phyloP scores from a whole-genome alignment of 345 rosid species.

The Corchorus capsularis region DNA sequence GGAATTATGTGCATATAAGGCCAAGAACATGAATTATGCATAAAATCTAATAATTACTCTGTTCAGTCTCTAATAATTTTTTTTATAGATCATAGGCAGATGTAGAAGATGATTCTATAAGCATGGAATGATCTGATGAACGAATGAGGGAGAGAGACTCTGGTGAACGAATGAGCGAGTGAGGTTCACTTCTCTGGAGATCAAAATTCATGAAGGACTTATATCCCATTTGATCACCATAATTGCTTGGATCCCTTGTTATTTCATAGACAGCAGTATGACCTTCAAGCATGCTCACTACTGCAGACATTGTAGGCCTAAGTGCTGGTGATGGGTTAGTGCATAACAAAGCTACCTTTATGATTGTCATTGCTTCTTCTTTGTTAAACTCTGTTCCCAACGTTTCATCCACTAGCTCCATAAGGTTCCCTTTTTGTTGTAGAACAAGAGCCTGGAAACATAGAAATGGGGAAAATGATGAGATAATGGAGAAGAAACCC shows the following conservation, averaged over 20 bases:
- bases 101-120: conserved; percentile 1
- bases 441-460: conserved; percentile 43
- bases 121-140: not conserved
- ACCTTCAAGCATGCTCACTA: conserved; percentile 56
- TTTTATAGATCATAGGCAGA: not conserved
- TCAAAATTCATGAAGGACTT: conserved; percentile 9
- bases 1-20: too few species aligned
- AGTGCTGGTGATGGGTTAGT: conserved; percentile 49
- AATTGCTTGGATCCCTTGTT: conserved; percentile 20
- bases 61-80: too few species aligned
- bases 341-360: conserved; percentile 50
- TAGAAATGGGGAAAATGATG: not conserved
- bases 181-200: conserved; percentile 4
- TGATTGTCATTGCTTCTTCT: conserved; percentile 50
- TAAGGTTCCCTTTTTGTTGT: conserved; percentile 36
- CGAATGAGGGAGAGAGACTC: not conserved
- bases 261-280: conserved; percentile 23
- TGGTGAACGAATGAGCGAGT: not conserved
- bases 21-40: too few species aligned
- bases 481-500: conserved; percentile 1
- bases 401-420: conserved; percentile 43
- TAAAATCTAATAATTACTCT: too few species aligned
- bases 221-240: conserved; percentile 32
- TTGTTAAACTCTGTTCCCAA: conserved; percentile 35
- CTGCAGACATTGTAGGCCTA: conserved; percentile 57